Base-by-base conservation (phyloP, 257 asterid species). In the Plantago ovata region DNA sequence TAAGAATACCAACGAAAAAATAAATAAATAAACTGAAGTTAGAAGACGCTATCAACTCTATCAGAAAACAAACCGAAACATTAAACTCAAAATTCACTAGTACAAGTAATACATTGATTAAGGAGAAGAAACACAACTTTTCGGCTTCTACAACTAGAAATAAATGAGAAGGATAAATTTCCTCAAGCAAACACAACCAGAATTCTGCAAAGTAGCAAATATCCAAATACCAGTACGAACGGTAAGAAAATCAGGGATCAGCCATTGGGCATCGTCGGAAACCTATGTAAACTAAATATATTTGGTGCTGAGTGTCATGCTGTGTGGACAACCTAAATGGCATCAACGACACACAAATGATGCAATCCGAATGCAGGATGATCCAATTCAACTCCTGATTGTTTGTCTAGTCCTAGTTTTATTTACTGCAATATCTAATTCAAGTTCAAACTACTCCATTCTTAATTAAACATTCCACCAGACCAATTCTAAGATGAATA, bases 1-100 rank as follows among this genome's bases (percentile, higher is more conserved):
- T 28, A 3, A 28, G 4, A 8, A 28, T 28, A 28, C n/a, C n/a
- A n/a, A n/a, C n/a, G n/a, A n/a, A n/a, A n/a, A n/a, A n/a, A n/a
- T n/a, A 68, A 9, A 62, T 49, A 16, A 60, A 62, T 63, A 32
- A 55, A 19, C 54, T 41, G 9, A 19, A 49, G 7, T 28, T 28
- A 28, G 36, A 19, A 36, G 50, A 49, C 19, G 14, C 38, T 16
- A 47, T 33, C 56, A 19, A 58, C 41, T 36, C 41, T 24, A 42
- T 3, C 9, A 6, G 48, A 38, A 33, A 24, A 46, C 28, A 58
- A 48, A 58, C 52, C 18, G 38, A n/a, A 18, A n/a, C 41, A 19
- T 58, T 40, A 38, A 48, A 44, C 19, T 28, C 20, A 48, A 14
- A 21, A 44, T 9, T 11, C 14, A 16, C 3, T 39, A 43, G 19